These are phyloP conservation scores for Schizonepeta tenuifolia DNA, from an alignment of 257 asterid species.

Conservation along the genomic window DNA sequence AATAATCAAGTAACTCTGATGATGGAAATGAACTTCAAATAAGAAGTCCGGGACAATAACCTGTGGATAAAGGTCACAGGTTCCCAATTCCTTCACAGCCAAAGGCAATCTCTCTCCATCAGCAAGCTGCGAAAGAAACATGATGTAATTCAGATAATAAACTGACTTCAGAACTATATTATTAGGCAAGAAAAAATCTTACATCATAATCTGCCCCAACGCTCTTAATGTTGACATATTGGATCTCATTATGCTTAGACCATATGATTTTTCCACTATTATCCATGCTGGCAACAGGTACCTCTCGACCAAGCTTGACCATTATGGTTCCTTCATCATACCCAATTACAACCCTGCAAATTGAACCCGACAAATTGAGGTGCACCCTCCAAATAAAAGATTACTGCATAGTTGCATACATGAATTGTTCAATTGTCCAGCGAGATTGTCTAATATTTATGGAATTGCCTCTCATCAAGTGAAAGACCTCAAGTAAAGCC, in stretches of 20 bases:
- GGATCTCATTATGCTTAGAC: conserved; percentile 98
- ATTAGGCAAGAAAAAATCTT: conserved; percentile 21
- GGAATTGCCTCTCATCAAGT: conserved; percentile 27
- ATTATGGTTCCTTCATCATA: conserved; percentile 98
- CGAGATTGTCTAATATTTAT: conserved; percentile 15
- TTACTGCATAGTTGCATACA: not conserved
- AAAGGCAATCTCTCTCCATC: conserved; percentile 97
- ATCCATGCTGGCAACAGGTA: conserved; percentile 97
- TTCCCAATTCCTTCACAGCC: conserved; percentile 96
- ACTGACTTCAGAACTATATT: conserved; percentile 16
- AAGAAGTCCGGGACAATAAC: conserved; percentile 46
- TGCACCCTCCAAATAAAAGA: conserved; percentile 21
- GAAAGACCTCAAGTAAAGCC: conserved; percentile 21
- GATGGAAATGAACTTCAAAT: conserved; percentile 17
- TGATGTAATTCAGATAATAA: conserved; percentile 27
- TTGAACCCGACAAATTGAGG: conserved; percentile 31
- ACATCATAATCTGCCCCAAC: conserved; percentile 94
- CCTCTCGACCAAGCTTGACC: conserved; percentile 99
- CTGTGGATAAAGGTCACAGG: conserved; percentile 98
- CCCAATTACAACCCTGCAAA: conserved; percentile 87
- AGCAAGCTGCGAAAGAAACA: conserved; percentile 59
- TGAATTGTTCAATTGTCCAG: conserved; percentile 2
- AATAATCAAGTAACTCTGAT: not conserved
- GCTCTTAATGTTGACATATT: conserved; percentile 92
- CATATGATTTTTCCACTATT: conserved; percentile 94